Evolutionary conservation across 2,329 filamentous ascomycete species (phyloP).

Genomic region (Salinomyces thailandicus): DNA sequence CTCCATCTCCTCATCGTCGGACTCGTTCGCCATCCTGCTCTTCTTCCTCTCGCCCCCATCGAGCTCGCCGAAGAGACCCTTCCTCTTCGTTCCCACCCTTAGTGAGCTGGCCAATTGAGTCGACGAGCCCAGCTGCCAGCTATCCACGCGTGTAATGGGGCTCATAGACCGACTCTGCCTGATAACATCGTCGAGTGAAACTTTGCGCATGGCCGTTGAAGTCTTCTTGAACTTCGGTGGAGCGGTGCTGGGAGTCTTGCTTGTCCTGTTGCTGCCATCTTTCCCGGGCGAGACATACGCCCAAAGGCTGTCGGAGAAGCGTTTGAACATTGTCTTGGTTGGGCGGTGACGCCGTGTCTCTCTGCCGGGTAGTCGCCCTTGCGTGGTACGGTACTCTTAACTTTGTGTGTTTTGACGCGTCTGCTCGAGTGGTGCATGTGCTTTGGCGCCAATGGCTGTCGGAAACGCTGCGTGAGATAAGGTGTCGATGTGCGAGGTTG

Average conservation of each 20-base stretch:
- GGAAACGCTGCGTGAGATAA: too few species aligned
- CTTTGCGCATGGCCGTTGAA: slow-evolving; percentile 2
- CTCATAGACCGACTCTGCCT: slow-evolving; percentile 23
- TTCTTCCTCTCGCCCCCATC: slow-evolving; percentile 10
- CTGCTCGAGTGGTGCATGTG: too few species aligned
- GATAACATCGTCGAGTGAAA: slow-evolving; percentile 11
- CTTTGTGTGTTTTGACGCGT: too few species aligned
- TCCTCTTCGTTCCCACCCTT: slow-evolving; percentile 10
- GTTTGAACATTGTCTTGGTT: slow-evolving; percentile 16
- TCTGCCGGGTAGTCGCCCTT: too few species aligned
- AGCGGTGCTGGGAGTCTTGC: slow-evolving; percentile 8
- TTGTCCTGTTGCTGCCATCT: slow-evolving; percentile 18
- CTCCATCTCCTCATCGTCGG: slow-evolving; percentile 5
- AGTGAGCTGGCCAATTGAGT: slow-evolving; percentile 6
- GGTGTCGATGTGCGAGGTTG: too few species aligned
- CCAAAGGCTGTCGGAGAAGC: slow-evolving; percentile 31
- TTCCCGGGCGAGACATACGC: slow-evolving; percentile 34
- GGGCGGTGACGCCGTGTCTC: too few species aligned
- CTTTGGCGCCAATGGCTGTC: too few species aligned
- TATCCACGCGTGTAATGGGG: slow-evolving; percentile 20
- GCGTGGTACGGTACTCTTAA: too few species aligned
- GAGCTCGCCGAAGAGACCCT: slow-evolving; percentile 10
- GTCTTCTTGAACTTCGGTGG: slow-evolving; percentile 25
- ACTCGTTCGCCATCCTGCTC: slow-evolving; percentile 10
- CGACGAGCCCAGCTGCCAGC: slow-evolving; percentile 13